These are phyloP conservation scores for Globisporangium emineosum DNA, from an alignment of 352 stramenopile species.

Conservation along the genomic window DNA sequence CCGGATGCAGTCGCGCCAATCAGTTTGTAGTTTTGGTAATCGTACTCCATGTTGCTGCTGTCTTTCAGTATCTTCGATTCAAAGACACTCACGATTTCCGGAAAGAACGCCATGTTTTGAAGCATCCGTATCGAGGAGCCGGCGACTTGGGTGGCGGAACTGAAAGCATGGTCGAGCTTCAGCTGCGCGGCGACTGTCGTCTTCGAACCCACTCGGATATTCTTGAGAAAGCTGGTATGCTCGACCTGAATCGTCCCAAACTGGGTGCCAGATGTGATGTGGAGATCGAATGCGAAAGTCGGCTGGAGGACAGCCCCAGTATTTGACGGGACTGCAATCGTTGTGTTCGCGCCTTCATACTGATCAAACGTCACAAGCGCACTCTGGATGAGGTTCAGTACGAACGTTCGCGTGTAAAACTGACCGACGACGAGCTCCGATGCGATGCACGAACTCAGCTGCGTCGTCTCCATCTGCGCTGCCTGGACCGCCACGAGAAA, in stretches of 20 bases:
- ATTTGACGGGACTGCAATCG: slow-evolving; percentile 23
- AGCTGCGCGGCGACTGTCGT: slow-evolving; percentile 23
- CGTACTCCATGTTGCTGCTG: neutral
- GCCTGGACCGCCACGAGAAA: slow-evolving; percentile 37
- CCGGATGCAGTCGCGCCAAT: slow-evolving; percentile 30
- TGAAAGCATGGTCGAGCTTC: slow-evolving; percentile 30
- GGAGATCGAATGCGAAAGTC: slow-evolving; percentile 26
- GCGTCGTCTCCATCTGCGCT: slow-evolving; percentile 22
- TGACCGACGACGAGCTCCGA: slow-evolving; percentile 33
- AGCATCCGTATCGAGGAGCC: slow-evolving; percentile 43
- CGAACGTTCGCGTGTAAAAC: slow-evolving; percentile 38
- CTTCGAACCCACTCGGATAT: slow-evolving; percentile 21
- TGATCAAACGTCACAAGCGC: slow-evolving; percentile 15
- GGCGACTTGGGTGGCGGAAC: slow-evolving; percentile 11
- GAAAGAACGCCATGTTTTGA: slow-evolving; percentile 38
- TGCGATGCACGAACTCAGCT: slow-evolving; percentile 38
- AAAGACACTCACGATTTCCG: slow-evolving; percentile 33
- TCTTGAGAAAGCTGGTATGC: slow-evolving; percentile 20
- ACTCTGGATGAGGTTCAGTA: slow-evolving; percentile 31
- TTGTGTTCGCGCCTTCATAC: slow-evolving; percentile 1
- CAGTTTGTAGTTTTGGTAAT: slow-evolving; percentile 37
- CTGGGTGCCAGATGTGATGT: slow-evolving; percentile 27
- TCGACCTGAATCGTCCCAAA: neutral
- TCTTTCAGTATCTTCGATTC: neutral
- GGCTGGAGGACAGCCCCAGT: slow-evolving; percentile 22